Evolutionary conservation across 139 green algal species (phyloP).

Genomic region (Astrephomene gubernaculifera): DNA sequence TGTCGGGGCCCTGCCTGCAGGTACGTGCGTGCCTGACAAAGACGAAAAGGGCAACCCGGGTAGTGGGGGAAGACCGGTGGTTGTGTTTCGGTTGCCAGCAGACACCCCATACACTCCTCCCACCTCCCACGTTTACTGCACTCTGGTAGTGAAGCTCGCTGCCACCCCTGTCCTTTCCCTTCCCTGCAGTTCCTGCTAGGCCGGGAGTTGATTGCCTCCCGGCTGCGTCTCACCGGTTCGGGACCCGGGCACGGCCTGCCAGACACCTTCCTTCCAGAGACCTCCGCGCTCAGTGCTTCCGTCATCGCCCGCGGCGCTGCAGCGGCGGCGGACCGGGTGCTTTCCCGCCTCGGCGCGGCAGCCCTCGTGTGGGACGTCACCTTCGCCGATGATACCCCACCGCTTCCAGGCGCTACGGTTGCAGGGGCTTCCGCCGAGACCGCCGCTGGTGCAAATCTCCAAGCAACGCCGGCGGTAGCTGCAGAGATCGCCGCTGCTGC

Average conservation of each 20-base stretch:
- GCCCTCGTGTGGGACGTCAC: constrained; percentile 4
- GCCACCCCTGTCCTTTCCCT: neutral
- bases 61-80: too few relatives aligned
- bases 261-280: neutral
- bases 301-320: neutral
- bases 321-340: neutral
- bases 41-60: too few relatives aligned
- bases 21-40: neutral
- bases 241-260: neutral
- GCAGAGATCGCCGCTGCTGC: too few relatives aligned
- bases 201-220: neutral
- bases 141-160: neutral
- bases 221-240: neutral
- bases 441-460: too few relatives aligned
- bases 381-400: too few relatives aligned
- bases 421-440: too few relatives aligned
- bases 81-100: too few relatives aligned
- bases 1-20: constrained; percentile 1
- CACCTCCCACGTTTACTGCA: too few relatives aligned
- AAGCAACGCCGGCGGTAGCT: too few relatives aligned
- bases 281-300: neutral
- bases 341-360: constrained; percentile 6
- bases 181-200: constrained; percentile 22
- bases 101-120: too few relatives aligned
- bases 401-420: too few relatives aligned